phyloP scores from a whole-genome alignment of 345 rosid species.

The Passiflora organensis region DNA sequence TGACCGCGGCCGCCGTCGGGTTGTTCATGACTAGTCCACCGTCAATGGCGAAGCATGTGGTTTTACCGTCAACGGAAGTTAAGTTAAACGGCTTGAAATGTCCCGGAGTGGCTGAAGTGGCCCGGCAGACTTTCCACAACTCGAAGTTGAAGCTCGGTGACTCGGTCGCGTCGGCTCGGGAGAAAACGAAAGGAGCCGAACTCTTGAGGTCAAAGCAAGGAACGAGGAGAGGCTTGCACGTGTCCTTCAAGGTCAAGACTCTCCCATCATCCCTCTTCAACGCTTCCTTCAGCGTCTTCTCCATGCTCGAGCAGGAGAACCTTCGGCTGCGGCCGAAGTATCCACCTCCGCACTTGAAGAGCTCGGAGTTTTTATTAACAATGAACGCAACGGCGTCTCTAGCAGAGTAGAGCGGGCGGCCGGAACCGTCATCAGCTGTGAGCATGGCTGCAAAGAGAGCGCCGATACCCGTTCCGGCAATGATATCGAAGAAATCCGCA shows the following conservation, averaged over 20 bases:
- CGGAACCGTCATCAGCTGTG: slow-evolving; percentile 64
- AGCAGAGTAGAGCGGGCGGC: slow-evolving; percentile 69
- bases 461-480: slow-evolving; percentile 87
- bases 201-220: slow-evolving; percentile 94
- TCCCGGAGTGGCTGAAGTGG: slow-evolving; percentile 84
- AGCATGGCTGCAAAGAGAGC: slow-evolving; percentile 71
- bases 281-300: slow-evolving; percentile 50
- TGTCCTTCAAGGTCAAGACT: slow-evolving; percentile 70
- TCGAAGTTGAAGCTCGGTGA: slow-evolving; percentile 87
- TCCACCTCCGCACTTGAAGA: slow-evolving; percentile 45
- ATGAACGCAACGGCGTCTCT: slow-evolving; percentile 57
- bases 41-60: slow-evolving; percentile 73
- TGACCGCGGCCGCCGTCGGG: slow-evolving; percentile 88
- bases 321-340: slow-evolving; percentile 40
- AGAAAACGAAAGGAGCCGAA: slow-evolving; percentile 95
- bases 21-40: slow-evolving; percentile 98
- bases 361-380: slow-evolving; percentile 40
- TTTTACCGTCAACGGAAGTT: slow-evolving; percentile 73
- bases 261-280: slow-evolving; percentile 58
- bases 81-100: slow-evolving; percentile 69
- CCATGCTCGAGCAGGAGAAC: slow-evolving; percentile 71
- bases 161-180: slow-evolving; percentile 91
- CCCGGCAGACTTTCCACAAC: slow-evolving; percentile 86
- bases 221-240: slow-evolving; percentile 88
- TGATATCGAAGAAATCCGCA: slow-evolving; percentile 82